Evolutionary conservation across 345 rosid species (phyloP).

Genomic region (Clausena lansium): DNA sequence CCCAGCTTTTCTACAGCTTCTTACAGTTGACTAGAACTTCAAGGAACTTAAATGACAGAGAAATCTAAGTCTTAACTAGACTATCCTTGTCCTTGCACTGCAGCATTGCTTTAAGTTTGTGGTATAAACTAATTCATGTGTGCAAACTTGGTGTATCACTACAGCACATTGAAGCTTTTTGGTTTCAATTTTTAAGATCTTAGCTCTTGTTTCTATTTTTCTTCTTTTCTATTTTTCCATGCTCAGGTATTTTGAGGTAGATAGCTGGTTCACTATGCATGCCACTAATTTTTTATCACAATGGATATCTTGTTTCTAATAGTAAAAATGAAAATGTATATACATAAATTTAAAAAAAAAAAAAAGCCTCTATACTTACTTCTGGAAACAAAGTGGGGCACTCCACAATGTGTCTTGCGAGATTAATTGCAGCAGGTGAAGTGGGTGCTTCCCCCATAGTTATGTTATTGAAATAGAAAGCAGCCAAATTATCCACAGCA

Average conservation of each 20-base stretch:
- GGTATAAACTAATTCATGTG: neutral
- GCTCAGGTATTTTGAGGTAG: neutral
- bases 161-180: neutral
- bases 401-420: slow-evolving; percentile 85
- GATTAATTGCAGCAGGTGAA: slow-evolving; percentile 68
- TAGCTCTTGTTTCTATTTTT: too few species aligned
- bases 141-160: neutral
- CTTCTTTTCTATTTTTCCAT: too few species aligned
- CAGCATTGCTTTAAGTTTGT: neutral
- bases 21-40: neutral
- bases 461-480: slow-evolving; percentile 92
- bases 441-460: slow-evolving; percentile 89
- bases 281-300: neutral
- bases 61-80: neutral
- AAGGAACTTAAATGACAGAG: neutral
- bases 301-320: neutral
- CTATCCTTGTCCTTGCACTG: neutral
- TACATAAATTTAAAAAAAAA: too few species aligned
- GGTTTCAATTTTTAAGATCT: neutral
- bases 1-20: neutral
- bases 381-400: slow-evolving; percentile 95
- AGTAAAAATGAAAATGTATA: neutral
- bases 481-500: slow-evolving; percentile 94
- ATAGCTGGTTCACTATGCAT: neutral
- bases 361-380: slow-evolving; percentile 39